Conservation (phyloP, 306 rosid genomes). For the Quercus cerris region DNA sequence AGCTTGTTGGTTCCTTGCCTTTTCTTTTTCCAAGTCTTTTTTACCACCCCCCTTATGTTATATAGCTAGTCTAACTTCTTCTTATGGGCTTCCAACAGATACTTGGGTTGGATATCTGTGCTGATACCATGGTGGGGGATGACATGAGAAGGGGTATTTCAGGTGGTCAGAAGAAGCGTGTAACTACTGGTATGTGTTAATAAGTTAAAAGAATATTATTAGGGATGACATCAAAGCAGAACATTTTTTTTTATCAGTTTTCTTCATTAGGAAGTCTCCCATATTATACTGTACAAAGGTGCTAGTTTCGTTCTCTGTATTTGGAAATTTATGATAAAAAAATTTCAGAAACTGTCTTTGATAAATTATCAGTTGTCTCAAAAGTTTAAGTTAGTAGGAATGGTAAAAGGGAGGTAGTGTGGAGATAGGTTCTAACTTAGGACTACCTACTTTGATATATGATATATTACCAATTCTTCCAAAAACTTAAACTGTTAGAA, state of each 20-base stretch:
- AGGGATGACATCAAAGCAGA: not conserved
- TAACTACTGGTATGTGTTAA: slow-evolving; percentile 43
- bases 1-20: not conserved
- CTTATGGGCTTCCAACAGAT: slow-evolving; percentile 23
- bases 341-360: not conserved
- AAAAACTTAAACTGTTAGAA: too few species aligned
- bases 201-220: not conserved
- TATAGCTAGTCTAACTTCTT: not conserved
- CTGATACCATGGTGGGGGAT: slow-evolving; percentile 52
- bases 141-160: slow-evolving; percentile 60
- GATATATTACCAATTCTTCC: too few species aligned
- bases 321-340: not conserved
- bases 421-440: too few species aligned
- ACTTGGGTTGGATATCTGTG: slow-evolving; percentile 60
- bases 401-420: too few species aligned
- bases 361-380: not conserved
- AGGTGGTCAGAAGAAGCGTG: slow-evolving; percentile 66
- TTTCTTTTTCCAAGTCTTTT: not conserved
- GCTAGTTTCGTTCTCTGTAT: not conserved
- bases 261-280: not conserved
- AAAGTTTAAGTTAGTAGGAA: too few species aligned
- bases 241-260: not conserved
- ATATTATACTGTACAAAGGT: not conserved
- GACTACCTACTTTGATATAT: too few species aligned
- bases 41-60: too few species aligned